Base-by-base conservation (phyloP, 805 yeast species). In the Metschnikowia orientalis region DNA sequence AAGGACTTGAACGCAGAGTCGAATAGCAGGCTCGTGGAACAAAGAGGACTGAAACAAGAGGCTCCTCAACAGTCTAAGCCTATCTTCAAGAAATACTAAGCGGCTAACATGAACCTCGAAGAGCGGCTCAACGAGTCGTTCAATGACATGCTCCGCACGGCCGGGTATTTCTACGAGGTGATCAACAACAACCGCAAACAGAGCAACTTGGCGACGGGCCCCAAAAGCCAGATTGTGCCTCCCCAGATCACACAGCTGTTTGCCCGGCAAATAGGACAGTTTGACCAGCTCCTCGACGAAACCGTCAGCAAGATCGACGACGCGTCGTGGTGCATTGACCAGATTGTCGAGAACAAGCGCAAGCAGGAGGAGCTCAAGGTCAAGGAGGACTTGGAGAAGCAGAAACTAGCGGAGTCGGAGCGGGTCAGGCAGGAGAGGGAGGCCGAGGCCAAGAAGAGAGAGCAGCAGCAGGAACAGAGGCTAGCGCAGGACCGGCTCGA, bases 121-220 rank as follows among this genome's bases (percentile, higher is more conserved):
- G 47, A 59, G 23, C 60, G 59, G 42, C 59, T 66, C 34, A 65
- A 60, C 32, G 51, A 49, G 32, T 58, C 69, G n/a, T 52, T 66
- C 28, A 56, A 61, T 42, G 70, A 65, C 28, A 54, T 66, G 4
- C 59, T 66, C 29, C 57, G 61, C 33, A 53, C 68, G 4, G 54
- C 69, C 1, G 72, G 71, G n/a, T 64, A 62, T 42, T 57, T 66
- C 17, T 64, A 61, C 38, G 72, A 66, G 45, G 56, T 60, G 32
- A 55, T 66, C 37, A 61, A 57, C 44, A 63, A 58, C 42, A 64
- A 63, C 34, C 63, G 56, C 37, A 54, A 55, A 28, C 69, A 62
- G 40, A 59, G 68, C 37, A 66, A 66, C 40, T 45, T 63, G 20
- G 54, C 64, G 16, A 59, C 69, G 1, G 72, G 72, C 1, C 50